These are phyloP conservation scores for Metschnikowia henanensis DNA, from an alignment of 805 yeast genomes.

Conservation along the genomic window DNA sequence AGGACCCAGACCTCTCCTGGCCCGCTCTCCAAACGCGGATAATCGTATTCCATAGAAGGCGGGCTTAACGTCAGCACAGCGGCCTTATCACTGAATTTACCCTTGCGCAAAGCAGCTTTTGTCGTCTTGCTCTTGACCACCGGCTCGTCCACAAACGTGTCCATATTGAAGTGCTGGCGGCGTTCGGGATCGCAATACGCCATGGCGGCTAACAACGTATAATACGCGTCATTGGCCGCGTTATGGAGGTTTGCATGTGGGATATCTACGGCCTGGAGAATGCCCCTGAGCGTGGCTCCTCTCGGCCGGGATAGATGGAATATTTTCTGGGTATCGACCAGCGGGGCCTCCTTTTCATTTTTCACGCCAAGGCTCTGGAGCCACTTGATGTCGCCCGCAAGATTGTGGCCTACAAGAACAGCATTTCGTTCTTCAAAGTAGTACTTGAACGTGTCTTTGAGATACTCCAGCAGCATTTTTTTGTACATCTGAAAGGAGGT, in stretches of 20 bases:
- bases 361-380: slow-evolving; percentile 13
- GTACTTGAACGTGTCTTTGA: slow-evolving; percentile 15
- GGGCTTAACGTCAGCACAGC: slow-evolving; percentile 3
- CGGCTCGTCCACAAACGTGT: slow-evolving; percentile 6
- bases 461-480: slow-evolving; percentile 12
- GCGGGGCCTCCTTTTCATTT: slow-evolving; percentile 6
- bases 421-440: slow-evolving; percentile 19
- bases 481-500: slow-evolving; percentile 18
- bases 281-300: slow-evolving; percentile 24
- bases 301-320: slow-evolving; percentile 15
- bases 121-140: not conserved
- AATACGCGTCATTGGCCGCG: slow-evolving; percentile 32
- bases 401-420: slow-evolving; percentile 21
- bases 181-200: slow-evolving; percentile 24
- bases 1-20: not conserved
- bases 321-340: slow-evolving; percentile 24
- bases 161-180: slow-evolving; percentile 18
- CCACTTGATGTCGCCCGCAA: slow-evolving; percentile 20
- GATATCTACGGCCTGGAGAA: slow-evolving; percentile 20
- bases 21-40: not conserved
- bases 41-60: slow-evolving; percentile 2
- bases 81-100: slow-evolving; percentile 4
- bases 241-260: slow-evolving; percentile 29
- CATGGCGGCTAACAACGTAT: slow-evolving; percentile 27
- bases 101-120: slow-evolving; percentile 1